Evolutionary conservation across 306 rosid genomes (phyloP).

Genomic region (Prinsepia uniflora): DNA sequence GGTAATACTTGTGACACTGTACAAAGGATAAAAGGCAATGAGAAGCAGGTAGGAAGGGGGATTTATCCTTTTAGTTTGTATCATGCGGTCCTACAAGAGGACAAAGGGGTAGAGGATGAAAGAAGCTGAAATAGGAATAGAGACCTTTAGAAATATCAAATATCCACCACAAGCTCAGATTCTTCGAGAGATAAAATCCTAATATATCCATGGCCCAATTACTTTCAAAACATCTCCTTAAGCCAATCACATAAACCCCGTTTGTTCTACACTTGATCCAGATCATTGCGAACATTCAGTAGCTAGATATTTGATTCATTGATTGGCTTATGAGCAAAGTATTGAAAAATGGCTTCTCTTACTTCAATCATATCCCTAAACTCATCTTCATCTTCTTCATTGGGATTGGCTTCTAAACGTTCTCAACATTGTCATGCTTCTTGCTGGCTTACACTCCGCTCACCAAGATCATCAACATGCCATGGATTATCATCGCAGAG

Average conservation of each 20-base stretch:
- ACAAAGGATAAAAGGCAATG: too few relatives aligned
- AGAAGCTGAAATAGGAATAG: constrained; percentile 36
- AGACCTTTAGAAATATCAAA: constrained; percentile 18
- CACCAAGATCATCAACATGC: constrained; percentile 32
- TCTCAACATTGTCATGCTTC: constrained; percentile 36
- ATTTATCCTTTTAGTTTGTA: too few relatives aligned
- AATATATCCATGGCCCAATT: constrained; percentile 15
- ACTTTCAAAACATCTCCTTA: neutral
- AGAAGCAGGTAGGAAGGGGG: too few relatives aligned
- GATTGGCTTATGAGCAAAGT: too few relatives aligned
- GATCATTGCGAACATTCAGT: neutral
- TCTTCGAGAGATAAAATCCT: constrained; percentile 47
- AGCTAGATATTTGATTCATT: neutral
- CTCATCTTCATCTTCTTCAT: constrained; percentile 44
- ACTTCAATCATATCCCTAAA: constrained; percentile 41
- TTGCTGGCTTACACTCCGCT: constrained; percentile 35
- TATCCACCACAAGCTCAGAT: constrained; percentile 70
- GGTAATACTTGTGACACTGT: too few relatives aligned
- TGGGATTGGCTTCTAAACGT: constrained; percentile 42
- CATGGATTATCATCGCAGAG: constrained; percentile 34
- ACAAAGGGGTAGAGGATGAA: constrained; percentile 33
- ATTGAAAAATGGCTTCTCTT: constrained; percentile 48
- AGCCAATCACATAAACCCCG: constrained; percentile 4
- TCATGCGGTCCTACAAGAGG: constrained; percentile 7
- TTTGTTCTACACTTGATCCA: neutral